Evolutionary conservation across 2,329 filamentous ascomycete species (phyloP).

Genomic region (Epichloe glyceriae): DNA sequence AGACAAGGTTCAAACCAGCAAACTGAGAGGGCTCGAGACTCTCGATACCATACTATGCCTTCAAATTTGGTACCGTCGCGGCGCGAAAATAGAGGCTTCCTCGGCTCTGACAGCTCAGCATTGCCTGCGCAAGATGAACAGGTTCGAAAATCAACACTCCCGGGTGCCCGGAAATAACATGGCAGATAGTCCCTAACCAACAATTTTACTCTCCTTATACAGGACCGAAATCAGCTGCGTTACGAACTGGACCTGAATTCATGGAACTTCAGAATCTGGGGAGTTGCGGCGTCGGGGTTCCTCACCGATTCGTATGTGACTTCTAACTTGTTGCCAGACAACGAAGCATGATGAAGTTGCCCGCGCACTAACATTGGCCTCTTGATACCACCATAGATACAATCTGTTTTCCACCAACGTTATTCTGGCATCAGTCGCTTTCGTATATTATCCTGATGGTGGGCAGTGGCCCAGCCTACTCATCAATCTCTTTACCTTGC

Average conservation of each 20-base stretch:
- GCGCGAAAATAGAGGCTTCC: constrained; percentile 34
- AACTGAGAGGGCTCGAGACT: too few relatives aligned
- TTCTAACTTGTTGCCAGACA: background rate
- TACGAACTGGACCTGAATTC: constrained; percentile 41
- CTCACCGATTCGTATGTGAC: constrained; percentile 36
- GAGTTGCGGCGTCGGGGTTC: constrained; percentile 40
- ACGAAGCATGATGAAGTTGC: background rate
- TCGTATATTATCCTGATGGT: constrained; percentile 38
- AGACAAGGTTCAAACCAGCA: background rate
- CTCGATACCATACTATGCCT: constrained; percentile 14
- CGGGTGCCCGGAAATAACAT: background rate
- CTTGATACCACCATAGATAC: constrained; percentile 22
- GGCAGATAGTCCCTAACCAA: constrained; percentile 2
- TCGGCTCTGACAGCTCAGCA: constrained; percentile 38
- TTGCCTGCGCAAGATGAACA: constrained; percentile 34
- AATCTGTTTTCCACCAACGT: constrained; percentile 43
- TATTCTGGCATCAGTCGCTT: constrained; percentile 38
- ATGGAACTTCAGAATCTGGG: constrained; percentile 42
- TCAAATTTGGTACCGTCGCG: constrained; percentile 15
- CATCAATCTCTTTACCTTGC: constrained; percentile 39
- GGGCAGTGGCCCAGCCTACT: constrained; percentile 31
- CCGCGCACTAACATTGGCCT: background rate
- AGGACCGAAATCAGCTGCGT: constrained; percentile 38
- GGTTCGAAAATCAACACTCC: constrained; percentile 18
- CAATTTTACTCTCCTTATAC: background rate